These are phyloP conservation scores for Cystobasidium onofrii DNA, from an alignment of 768 basidiomycete genomes.

Conservation along the genomic window DNA sequence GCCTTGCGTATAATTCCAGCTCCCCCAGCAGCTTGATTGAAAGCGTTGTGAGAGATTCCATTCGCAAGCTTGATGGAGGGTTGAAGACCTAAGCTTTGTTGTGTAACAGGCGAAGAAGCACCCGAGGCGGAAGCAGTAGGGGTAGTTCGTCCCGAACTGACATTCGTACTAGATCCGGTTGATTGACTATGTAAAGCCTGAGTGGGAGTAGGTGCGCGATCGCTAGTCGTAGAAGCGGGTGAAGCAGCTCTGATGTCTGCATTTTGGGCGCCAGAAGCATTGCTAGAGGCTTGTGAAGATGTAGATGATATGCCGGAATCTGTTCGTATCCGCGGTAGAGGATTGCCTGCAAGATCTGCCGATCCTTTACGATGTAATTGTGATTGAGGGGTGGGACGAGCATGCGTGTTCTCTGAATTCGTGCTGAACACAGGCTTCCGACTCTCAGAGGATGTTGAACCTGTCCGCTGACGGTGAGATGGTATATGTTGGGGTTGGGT, in stretches of 20 bases:
- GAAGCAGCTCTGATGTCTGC: slow-evolving; percentile 13
- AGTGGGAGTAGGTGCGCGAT: slow-evolving; percentile 10
- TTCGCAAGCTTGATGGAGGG: not conserved
- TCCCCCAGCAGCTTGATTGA: not conserved
- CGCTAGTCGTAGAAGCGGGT: slow-evolving; percentile 14
- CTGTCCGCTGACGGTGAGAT: slow-evolving; percentile 1
- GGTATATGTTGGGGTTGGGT: not conserved
- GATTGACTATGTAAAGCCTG: slow-evolving; percentile 2
- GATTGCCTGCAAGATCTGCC: slow-evolving; percentile 23
- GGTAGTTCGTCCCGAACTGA: not conserved
- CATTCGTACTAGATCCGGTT: not conserved
- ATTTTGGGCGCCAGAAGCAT: not conserved
- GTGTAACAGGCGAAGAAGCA: not conserved
- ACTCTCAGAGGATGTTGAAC: slow-evolving; percentile 7
- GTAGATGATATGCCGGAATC: slow-evolving; percentile 14
- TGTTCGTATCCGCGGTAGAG: not conserved
- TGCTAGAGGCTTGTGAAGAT: not conserved
- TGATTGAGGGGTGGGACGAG: not conserved
- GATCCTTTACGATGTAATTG: slow-evolving; percentile 6
- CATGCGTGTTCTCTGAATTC: not conserved
- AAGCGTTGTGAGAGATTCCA: not conserved
- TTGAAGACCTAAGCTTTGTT: slow-evolving; percentile 1
- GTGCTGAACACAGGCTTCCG: not conserved
- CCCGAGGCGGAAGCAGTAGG: not conserved
- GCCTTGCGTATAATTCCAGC: slow-evolving; percentile 2